A percentile compares a stretch with the other conserved stretches of the same genome.
Conservation (phyloP, 73 alveolate genomes). For the Uronychia setigera region DNA sequence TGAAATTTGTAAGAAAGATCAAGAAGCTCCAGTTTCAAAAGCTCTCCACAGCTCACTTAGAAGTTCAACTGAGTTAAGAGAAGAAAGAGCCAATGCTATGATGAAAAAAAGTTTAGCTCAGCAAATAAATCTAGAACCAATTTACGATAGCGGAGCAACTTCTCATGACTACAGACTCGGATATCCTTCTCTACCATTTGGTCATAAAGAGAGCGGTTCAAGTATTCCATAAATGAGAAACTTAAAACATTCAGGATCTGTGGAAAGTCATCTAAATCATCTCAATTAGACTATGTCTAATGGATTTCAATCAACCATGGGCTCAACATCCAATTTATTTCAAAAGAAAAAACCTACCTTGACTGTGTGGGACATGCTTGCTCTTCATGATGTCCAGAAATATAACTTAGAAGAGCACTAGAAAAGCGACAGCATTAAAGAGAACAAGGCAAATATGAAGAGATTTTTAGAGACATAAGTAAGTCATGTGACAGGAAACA, state of each 20-base stretch:
- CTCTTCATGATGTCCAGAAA: neutral
- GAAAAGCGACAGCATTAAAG: neutral
- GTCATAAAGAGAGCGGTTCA: no score
- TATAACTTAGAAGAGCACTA: neutral
- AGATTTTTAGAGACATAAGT: neutral
- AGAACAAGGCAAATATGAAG: neutral
- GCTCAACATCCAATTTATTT: no score
- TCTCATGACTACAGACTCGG: neutral
- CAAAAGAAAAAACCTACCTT: neutral
- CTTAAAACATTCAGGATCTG: neutral
- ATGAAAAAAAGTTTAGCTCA: neutral
- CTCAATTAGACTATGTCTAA: neutral
- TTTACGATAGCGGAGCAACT: no score
- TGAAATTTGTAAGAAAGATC: neutral
- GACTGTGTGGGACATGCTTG: slow-evolving; percentile 5
- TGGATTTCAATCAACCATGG: neutral
- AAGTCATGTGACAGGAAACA: neutral
- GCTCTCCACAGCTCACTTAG: neutral
- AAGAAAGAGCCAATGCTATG: neutral
- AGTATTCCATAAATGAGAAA: no score
- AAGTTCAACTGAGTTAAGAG: neutral
- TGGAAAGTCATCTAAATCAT: neutral
- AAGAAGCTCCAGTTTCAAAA: neutral
- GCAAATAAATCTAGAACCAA: neutral
- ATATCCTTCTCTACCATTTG: no score